Percentiles rank a stretch among this genome's conserved stretches.
Conservation (phyloP, 805 yeast species). For the Spathaspora arborariae region DNA sequence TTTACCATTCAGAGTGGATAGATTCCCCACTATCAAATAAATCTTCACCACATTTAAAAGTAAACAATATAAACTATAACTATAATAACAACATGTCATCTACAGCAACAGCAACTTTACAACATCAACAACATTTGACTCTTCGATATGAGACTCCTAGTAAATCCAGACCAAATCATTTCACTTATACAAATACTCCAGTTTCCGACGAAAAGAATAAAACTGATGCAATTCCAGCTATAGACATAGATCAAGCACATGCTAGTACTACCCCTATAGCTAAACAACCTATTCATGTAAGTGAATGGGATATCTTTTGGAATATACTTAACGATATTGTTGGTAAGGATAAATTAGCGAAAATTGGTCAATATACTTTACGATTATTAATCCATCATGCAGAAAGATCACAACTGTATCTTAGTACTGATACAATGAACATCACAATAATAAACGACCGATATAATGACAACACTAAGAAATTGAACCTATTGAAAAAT, state of each 20-base stretch:
- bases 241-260: not conserved
- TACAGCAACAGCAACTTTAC: conserved; percentile 4
- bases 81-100: conserved; percentile 6
- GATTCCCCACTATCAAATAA: not conserved
- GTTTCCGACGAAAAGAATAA: conserved; percentile 2
- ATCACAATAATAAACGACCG: conserved; percentile 25
- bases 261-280: not conserved
- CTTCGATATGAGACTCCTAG: conserved; percentile 7
- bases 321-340: conserved; percentile 50
- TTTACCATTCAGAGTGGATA: conserved; percentile 1
- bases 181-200: conserved; percentile 4
- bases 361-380: conserved; percentile 55
- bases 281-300: conserved; percentile 3
- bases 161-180: not conserved
- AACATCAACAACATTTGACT: not conserved
- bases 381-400: conserved; percentile 50
- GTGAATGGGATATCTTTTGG: conserved; percentile 44
- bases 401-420: conserved; percentile 29
- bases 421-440: conserved; percentile 33
- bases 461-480: conserved; percentile 29
- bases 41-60: not conserved
- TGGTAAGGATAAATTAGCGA: conserved; percentile 73
- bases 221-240: not conserved
- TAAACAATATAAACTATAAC: not conserved
- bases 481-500: conserved; percentile 29